phyloP scores from a whole-genome alignment of 129 eudicot genomes.

The Escallonia herrerae region DNA sequence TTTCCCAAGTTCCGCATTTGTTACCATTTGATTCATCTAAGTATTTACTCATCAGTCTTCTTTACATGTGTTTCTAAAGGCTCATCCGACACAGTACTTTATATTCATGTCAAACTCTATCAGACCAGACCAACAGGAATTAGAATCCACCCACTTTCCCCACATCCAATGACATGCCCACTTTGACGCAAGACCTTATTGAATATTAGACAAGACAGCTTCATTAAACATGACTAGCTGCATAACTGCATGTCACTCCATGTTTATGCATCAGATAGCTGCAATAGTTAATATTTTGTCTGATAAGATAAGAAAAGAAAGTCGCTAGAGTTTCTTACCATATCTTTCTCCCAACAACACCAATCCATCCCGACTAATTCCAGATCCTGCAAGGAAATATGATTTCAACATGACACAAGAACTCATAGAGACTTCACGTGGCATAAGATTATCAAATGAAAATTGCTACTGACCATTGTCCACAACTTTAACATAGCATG shows the following conservation, averaged over 20 bases:
- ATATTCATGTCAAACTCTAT: not conserved
- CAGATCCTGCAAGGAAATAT: constrained; percentile 61
- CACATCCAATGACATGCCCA: not conserved
- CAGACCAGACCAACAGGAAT: not conserved
- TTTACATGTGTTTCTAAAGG: not conserved
- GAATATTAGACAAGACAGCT: not conserved
- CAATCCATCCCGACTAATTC: constrained; percentile 82
- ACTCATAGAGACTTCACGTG: not conserved
- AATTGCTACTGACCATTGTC: constrained; percentile 57
- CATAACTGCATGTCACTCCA: no score
- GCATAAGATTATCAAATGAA: constrained; percentile 9
- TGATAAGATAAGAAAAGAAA: not conserved
- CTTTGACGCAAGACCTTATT: not conserved
- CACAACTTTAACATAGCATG: constrained; percentile 64
- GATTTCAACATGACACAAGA: not conserved
- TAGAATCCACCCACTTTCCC: not conserved
- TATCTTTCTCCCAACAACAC: constrained; percentile 82
- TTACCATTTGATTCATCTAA: no score
- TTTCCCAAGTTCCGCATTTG: no score
- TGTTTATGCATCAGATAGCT: constrained; percentile 1
- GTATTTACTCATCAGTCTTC: not conserved
- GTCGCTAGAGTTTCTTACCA: constrained; percentile 31
- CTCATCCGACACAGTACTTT: not conserved
- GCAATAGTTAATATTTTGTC: not conserved
- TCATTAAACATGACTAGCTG: not conserved